Evolutionary conservation across 768 basidiomycete genomes (phyloP).

Genomic region (Phaeotremella skinneri): DNA sequence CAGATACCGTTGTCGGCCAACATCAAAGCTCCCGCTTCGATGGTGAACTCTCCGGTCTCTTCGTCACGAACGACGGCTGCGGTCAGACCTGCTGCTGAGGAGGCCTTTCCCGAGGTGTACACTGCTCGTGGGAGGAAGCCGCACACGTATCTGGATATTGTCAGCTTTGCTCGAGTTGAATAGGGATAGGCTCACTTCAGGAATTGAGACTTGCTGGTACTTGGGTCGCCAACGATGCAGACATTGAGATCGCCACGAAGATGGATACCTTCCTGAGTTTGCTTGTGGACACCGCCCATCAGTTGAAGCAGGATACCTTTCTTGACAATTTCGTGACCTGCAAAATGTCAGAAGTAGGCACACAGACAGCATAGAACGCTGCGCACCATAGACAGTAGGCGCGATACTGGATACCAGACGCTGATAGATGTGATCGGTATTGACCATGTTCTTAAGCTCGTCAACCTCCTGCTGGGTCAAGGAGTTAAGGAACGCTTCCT

Average conservation of each 20-base stretch:
- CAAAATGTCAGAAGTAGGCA: background rate
- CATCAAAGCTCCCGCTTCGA: slow-evolving; percentile 98
- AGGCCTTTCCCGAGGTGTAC: slow-evolving; percentile 99
- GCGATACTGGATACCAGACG: slow-evolving; percentile 92
- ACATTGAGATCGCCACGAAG: slow-evolving; percentile 98
- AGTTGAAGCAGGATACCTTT: slow-evolving; percentile 93
- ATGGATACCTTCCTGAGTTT: slow-evolving; percentile 93
- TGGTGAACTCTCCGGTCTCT: slow-evolving; percentile 98
- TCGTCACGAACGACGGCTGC: slow-evolving; percentile 98
- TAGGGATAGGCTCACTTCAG: slow-evolving; percentile 67
- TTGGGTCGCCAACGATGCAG: slow-evolving; percentile 95
- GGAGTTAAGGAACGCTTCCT: slow-evolving; percentile 78
- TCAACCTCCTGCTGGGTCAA: slow-evolving; percentile 93
- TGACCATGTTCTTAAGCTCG: slow-evolving; percentile 89
- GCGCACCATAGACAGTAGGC: slow-evolving; percentile 82
- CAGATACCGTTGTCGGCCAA: slow-evolving; percentile 99
- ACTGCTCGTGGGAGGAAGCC: slow-evolving; percentile 97
- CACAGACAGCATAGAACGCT: background rate
- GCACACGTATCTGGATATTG: slow-evolving; percentile 75
- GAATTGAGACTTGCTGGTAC: slow-evolving; percentile 97
- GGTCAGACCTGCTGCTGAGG: slow-evolving; percentile 96
- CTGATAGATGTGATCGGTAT: slow-evolving; percentile 90
- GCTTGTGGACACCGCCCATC: slow-evolving; percentile 98
- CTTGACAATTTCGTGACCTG: slow-evolving; percentile 93
- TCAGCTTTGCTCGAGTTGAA: slow-evolving; percentile 14